Conservation (phyloP, 78 protist genomes). For the Protostelium mycophagum region DNA sequence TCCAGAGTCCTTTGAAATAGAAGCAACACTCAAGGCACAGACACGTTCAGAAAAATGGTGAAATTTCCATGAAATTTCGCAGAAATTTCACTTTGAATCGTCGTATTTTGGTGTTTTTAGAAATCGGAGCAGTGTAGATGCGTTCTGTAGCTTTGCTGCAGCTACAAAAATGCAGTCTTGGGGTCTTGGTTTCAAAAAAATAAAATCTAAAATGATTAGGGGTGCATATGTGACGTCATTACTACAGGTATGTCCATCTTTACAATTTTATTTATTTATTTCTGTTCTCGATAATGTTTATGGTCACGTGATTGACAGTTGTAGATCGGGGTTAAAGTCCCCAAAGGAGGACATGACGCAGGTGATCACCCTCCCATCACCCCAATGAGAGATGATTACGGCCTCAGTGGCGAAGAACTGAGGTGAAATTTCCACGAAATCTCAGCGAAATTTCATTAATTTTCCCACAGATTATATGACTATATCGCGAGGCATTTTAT, state of each 20-base stretch:
- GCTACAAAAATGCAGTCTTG: no score
- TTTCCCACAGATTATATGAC: slow-evolving; percentile 46
- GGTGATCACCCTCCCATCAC: slow-evolving; percentile 16
- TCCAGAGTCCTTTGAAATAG: background rate
- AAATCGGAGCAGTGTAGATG: no score
- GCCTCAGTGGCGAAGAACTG: background rate
- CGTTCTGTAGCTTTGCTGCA: no score
- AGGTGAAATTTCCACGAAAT: no score
- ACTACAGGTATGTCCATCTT: background rate
- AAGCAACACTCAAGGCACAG: background rate
- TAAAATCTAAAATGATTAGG: background rate
- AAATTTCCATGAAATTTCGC: background rate
- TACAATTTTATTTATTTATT: no score
- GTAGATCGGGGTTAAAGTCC: background rate
- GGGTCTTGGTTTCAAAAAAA: no score
- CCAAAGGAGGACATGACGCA: background rate
- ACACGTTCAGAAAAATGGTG: background rate
- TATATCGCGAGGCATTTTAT: slow-evolving; percentile 42
- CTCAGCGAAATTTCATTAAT: background rate
- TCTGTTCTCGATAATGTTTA: background rate
- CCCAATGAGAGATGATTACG: background rate
- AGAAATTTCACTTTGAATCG: background rate
- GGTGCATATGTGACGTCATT: background rate
- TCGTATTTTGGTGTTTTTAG: no score
- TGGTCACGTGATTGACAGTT: background rate